These are phyloP conservation scores for Paramecium pentaurelia DNA, from an alignment of 73 alveolate genomes.

Conservation along the genomic window DNA sequence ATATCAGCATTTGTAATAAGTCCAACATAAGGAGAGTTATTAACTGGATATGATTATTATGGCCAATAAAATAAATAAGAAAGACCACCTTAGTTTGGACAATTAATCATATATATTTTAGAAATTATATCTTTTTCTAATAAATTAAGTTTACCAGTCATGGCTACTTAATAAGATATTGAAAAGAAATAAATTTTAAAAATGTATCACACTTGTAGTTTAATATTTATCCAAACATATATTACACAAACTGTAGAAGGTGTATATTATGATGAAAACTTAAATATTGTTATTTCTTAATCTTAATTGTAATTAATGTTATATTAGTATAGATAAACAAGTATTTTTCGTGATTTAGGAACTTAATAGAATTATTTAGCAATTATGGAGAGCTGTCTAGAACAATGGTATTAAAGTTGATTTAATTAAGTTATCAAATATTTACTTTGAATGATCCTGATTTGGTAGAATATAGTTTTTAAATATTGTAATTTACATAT, in stretches of 20 bases:
- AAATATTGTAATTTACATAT: background rate
- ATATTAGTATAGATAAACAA: background rate
- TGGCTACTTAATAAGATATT: background rate
- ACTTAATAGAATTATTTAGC: background rate
- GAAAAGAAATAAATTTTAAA: background rate
- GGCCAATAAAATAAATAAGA: background rate
- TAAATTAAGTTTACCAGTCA: background rate
- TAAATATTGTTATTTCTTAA: background rate
- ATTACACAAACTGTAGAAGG: background rate
- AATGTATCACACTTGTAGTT: background rate
- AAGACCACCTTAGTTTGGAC: background rate
- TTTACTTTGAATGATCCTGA: background rate
- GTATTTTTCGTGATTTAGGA: background rate
- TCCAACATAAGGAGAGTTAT: background rate
- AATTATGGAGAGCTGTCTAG: background rate
- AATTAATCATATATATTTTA: background rate
- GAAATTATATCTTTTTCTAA: background rate
- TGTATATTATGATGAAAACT: background rate
- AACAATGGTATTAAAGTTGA: background rate
- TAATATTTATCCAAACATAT: background rate
- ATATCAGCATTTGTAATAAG: background rate
- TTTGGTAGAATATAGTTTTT: constrained; percentile 2
- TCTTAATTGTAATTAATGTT: background rate
- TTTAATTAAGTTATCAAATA: background rate
- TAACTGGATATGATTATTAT: constrained; percentile 26